A percentile compares a stretch with the other conserved stretches of the same genome.
Evolutionary conservation across 1,139 yeast genomes (phyloP).

Genomic region (Nakaseomyces uthaithaninus): DNA sequence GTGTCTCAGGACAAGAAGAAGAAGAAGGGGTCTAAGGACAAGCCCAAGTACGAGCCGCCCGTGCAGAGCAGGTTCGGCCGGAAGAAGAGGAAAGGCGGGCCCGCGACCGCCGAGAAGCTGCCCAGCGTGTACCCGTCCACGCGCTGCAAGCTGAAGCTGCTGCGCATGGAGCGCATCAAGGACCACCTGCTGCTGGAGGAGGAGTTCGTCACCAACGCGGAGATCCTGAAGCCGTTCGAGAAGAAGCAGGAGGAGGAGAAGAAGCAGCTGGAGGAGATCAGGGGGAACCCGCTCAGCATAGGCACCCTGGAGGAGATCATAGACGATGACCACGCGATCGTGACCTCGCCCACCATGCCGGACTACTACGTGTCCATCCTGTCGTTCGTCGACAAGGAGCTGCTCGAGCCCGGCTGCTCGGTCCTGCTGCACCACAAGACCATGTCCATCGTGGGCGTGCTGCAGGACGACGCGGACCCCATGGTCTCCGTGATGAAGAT

Average conservation of each 20-base stretch:
- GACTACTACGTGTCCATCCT: slow-evolving; percentile 93
- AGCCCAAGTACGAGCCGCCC: slow-evolving; percentile 97
- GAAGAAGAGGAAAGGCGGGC: slow-evolving; percentile 78
- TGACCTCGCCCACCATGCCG: slow-evolving; percentile 90
- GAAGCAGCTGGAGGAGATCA: slow-evolving; percentile 85
- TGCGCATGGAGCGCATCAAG: slow-evolving; percentile 92
- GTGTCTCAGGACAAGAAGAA: slow-evolving; percentile 70
- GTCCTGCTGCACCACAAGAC: slow-evolving; percentile 93
- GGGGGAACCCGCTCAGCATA: slow-evolving; percentile 95
- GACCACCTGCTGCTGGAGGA: slow-evolving; percentile 93
- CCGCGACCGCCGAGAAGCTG: slow-evolving; percentile 76
- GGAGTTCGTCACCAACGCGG: slow-evolving; percentile 92
- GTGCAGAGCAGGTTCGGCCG: slow-evolving; percentile 84
- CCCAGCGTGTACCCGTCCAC: slow-evolving; percentile 90
- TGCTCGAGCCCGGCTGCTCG: slow-evolving; percentile 96
- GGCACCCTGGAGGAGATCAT: slow-evolving; percentile 96
- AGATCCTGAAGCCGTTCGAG: slow-evolving; percentile 90
- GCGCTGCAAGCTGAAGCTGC: slow-evolving; percentile 80
- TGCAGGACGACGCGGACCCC: slow-evolving; percentile 96
- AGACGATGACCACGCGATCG: slow-evolving; percentile 98
- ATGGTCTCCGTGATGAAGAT: slow-evolving; percentile 97
- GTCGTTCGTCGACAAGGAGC: slow-evolving; percentile 96
- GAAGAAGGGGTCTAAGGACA: slow-evolving; percentile 65
- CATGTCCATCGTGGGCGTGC: slow-evolving; percentile 87
- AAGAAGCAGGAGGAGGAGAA: slow-evolving; percentile 95